Base-by-base conservation (phyloP, 306 rosid species). In the Parietaria judaica region DNA sequence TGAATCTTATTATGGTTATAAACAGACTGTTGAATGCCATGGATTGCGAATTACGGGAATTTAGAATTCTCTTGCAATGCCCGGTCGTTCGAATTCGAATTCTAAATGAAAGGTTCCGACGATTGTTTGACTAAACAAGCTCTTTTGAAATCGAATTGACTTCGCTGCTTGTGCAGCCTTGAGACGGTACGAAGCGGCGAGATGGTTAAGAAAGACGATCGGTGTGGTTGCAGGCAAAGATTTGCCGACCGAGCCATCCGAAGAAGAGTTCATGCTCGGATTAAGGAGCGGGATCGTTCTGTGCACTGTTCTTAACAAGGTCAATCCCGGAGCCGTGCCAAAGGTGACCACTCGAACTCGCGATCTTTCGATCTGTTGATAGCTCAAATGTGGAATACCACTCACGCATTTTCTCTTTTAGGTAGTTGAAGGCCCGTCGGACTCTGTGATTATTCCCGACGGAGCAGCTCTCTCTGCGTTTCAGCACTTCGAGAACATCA, bases 161-260 rank as follows among this genome's bases (percentile, higher is more conserved):
- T 6, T 58, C 34, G 23, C 14, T 41, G 15, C 46, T 65, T 65
- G 69, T 74, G 71, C 79, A 94, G 97, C 95, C 56, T 68, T 76
- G 72, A 88, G 95, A 83, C 79, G 97, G 63, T 75, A 88, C 65
- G 97, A 94, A 76, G 99, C 97, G 47, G 89, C 94, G 1, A 78
- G 89, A 61, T 94, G 99, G 97, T 76, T 94, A 55, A 63, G 94
- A 64, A 88, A 73, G 65, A 76, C 36, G 31, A 82, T 81, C 41
- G 96, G 96, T 56, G 95, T 88, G 14, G 90, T 88, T 23, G 81
- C 80, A 16, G 95, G 89, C 67, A 94, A 86, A 68, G 99, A 88
- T 63, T 78, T 94, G 56, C 90, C 95, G 1, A 94, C 89, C 3
- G 90, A 86, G 75, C 97, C 99, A 51, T 84, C 97, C n/a, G 97